A percentile compares a stretch with the other conserved stretches of the same genome.
Conservation (phyloP, 176 grass and related monocot species). For the Oryza meyeriana region DNA sequence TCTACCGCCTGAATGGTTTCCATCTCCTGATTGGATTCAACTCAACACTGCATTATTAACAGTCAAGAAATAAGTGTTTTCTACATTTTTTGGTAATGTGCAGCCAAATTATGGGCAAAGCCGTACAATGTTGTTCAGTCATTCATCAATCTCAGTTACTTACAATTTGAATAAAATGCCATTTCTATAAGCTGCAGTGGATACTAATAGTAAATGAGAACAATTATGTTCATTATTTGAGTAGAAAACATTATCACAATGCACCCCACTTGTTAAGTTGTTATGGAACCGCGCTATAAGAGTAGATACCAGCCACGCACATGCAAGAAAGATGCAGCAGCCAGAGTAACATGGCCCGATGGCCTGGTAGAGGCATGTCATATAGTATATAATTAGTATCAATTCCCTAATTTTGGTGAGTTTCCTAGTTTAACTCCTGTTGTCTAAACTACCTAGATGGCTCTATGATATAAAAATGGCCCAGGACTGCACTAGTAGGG, state of each 20-base stretch:
- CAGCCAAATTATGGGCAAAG: not conserved
- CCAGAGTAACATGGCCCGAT: too few species aligned
- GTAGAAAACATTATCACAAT: not conserved
- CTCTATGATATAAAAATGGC: not conserved
- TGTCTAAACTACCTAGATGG: not conserved
- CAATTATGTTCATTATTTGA: not conserved
- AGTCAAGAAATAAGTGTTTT: slow-evolving; percentile 6
- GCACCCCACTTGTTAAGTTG: not conserved
- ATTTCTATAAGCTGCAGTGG: not conserved
- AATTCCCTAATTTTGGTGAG: not conserved
- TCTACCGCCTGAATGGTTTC: not conserved
- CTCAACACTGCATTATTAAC: not conserved
- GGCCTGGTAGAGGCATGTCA: too few species aligned
- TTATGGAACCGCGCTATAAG: too few species aligned
- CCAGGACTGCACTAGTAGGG: too few species aligned
- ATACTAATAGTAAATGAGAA: not conserved
- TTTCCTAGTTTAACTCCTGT: not conserved
- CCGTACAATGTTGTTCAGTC: slow-evolving; percentile 1
- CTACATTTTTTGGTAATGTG: not conserved
- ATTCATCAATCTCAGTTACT: not conserved
- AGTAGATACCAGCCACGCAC: too few species aligned
- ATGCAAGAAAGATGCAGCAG: too few species aligned
- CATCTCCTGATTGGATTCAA: slow-evolving; percentile 24
- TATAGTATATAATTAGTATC: too few species aligned
- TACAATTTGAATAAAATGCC: not conserved